A percentile compares a stretch with the other conserved stretches of the same genome.
Evolutionary conservation across 495 filamentous ascomycete genomes (phyloP).

Genomic region (Darksidea phi): DNA sequence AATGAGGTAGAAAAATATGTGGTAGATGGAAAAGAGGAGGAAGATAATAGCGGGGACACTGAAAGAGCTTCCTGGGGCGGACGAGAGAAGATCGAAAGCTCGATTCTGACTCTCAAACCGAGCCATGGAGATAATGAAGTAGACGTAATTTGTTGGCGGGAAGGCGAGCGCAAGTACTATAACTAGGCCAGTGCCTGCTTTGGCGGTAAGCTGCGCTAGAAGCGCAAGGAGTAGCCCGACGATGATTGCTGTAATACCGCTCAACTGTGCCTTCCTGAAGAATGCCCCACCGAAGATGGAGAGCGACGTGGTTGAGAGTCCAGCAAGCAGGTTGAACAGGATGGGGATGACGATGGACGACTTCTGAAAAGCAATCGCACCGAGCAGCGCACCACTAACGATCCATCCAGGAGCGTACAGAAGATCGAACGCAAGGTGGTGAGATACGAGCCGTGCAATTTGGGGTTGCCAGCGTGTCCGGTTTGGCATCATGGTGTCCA

Average conservation of each 20-base stretch:
- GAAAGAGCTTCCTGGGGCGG: slow-evolving; percentile 54
- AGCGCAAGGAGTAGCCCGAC: slow-evolving; percentile 47
- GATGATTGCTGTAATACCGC: slow-evolving; percentile 48
- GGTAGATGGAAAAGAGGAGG: slow-evolving; percentile 67
- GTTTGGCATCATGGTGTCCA: slow-evolving; percentile 48
- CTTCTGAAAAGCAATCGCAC: slow-evolving; percentile 41
- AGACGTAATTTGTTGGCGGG: slow-evolving; percentile 44
- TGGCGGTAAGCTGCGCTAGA: slow-evolving; percentile 45
- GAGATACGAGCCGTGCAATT: slow-evolving; percentile 40
- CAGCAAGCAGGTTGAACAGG: slow-evolving; percentile 45
- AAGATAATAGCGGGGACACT: slow-evolving; percentile 63
- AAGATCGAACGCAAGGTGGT: slow-evolving; percentile 46
- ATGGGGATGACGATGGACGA: slow-evolving; percentile 45
- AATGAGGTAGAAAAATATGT: slow-evolving; percentile 70
- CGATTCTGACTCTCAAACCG: slow-evolving; percentile 35
- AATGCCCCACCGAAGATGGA: slow-evolving; percentile 47
- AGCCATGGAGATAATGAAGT: slow-evolving; percentile 44
- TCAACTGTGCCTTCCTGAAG: slow-evolving; percentile 51
- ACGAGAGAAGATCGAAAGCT: slow-evolving; percentile 35
- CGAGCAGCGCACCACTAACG: slow-evolving; percentile 44
- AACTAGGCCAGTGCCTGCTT: slow-evolving; percentile 35
- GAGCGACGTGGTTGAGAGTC: slow-evolving; percentile 44
- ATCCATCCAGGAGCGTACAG: slow-evolving; percentile 50
- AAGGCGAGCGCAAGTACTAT: slow-evolving; percentile 40
- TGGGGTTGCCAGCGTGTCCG: slow-evolving; percentile 42